Conservation (phyloP, 768 basidiomycete species). For the Lactarius psammicola region DNA sequence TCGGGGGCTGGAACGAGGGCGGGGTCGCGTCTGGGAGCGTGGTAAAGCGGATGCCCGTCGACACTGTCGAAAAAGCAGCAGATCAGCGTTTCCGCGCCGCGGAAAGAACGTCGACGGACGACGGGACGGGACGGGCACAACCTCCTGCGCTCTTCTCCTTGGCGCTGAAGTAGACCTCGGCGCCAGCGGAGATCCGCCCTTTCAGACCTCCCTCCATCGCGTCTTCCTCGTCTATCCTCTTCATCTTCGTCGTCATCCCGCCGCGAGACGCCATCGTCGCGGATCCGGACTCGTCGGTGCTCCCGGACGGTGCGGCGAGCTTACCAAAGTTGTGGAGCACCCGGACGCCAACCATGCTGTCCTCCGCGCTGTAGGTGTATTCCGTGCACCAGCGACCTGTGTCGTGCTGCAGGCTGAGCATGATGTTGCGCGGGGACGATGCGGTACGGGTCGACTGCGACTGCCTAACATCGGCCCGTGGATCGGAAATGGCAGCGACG, state of each 20-base stretch:
- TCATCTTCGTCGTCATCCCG: constrained; percentile 44
- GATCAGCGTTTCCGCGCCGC: not conserved
- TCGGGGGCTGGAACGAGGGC: constrained; percentile 55
- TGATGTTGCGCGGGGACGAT: constrained; percentile 58
- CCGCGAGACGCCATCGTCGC: constrained; percentile 25
- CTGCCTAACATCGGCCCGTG: constrained; percentile 49
- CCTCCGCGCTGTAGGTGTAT: constrained; percentile 92
- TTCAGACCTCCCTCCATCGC: constrained; percentile 87
- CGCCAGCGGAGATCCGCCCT: constrained; percentile 88
- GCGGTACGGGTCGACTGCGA: constrained; percentile 42
- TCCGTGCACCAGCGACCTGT: constrained; percentile 91
- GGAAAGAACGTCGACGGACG: not conserved
- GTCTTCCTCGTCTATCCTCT: constrained; percentile 94
- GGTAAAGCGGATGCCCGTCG: constrained; percentile 91
- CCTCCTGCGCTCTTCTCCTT: constrained; percentile 92
- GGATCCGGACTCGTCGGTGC: constrained; percentile 35
- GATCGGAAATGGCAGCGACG: constrained; percentile 84
- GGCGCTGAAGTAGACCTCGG: constrained; percentile 90
- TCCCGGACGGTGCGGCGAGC: constrained; percentile 41
- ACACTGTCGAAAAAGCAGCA: constrained; percentile 50
- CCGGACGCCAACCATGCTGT: constrained; percentile 88
- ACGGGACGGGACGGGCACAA: constrained; percentile 40
- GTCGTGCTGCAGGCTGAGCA: constrained; percentile 89
- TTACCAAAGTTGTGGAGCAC: constrained; percentile 91
- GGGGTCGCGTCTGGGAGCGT: constrained; percentile 81